A percentile compares a stretch with the other conserved stretches of the same genome.
Conservation (phyloP, 2,329 filamentous ascomycete species). For the Xylaria sp. region DNA sequence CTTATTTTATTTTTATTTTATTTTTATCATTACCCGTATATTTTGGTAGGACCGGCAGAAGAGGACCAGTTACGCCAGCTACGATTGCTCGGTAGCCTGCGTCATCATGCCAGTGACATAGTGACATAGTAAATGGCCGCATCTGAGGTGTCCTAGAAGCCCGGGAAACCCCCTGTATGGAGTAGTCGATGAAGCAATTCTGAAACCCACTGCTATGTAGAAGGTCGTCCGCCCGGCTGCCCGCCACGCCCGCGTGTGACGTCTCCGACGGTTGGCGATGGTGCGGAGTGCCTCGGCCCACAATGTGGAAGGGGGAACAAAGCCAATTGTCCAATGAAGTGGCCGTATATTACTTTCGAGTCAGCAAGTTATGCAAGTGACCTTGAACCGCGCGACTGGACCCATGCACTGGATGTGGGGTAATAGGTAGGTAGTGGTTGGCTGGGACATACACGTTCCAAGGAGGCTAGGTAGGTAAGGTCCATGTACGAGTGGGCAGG, state of each 20-base stretch:
- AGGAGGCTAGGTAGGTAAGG: too few species aligned
- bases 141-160: too few species aligned
- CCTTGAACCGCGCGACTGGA: not conserved
- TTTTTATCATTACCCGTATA: too few species aligned
- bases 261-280: not conserved
- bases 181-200: slow-evolving; percentile 42
- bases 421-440: too few species aligned
- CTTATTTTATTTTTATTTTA: too few species aligned
- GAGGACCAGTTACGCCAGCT: not conserved
- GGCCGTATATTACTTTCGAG: not conserved
- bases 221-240: not conserved
- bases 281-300: not conserved
- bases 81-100: not conserved
- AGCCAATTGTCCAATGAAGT: not conserved
- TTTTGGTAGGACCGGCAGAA: not conserved
- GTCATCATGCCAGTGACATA: not conserved
- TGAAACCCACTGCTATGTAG: slow-evolving; percentile 43
- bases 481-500: too few species aligned
- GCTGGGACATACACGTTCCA: too few species aligned
- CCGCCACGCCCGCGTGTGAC: not conserved
- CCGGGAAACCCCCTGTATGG: not conserved
- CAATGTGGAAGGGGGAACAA: not conserved
- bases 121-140: too few species aligned
- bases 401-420: too few species aligned
- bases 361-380: not conserved